A percentile compares a stretch with the other conserved stretches of the same genome.
phyloP scores from a whole-genome alignment of 139 green algal genomes.

The Eudorina sp. region DNA sequence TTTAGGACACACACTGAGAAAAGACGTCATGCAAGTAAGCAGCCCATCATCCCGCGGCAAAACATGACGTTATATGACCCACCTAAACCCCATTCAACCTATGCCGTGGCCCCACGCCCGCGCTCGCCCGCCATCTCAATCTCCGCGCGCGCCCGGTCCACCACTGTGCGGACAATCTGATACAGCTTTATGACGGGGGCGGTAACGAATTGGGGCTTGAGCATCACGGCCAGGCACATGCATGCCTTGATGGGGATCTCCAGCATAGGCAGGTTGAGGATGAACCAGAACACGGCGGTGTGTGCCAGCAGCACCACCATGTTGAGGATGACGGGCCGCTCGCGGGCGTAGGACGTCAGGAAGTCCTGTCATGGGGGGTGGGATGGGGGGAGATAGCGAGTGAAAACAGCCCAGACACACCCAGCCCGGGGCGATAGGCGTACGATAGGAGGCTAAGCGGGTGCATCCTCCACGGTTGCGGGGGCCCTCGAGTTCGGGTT shows the following conservation, averaged over 20 bases:
- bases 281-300: conserved; percentile 18
- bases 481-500: no score
- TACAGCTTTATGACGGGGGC: conserved; percentile 26
- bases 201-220: conserved; percentile 43
- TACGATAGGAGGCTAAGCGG: no score
- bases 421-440: no score
- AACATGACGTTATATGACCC: no score
- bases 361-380: neutral
- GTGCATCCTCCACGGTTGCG: no score
- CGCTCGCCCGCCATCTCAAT: conserved; percentile 16
- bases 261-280: conserved; percentile 44
- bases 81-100: no score
- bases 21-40: no score
- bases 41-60: no score
- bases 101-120: neutral
- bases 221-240: neutral
- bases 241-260: conserved; percentile 18
- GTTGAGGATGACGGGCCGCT: conserved; percentile 43
- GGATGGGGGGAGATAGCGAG: no score
- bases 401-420: no score
- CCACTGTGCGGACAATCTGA: neutral
- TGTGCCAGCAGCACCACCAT: conserved; percentile 29
- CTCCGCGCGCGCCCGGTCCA: conserved; percentile 33
- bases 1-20: no score
- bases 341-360: conserved; percentile 33